Evolutionary conservation across 306 rosid species (phyloP).

Genomic region (Acacia confusa): DNA sequence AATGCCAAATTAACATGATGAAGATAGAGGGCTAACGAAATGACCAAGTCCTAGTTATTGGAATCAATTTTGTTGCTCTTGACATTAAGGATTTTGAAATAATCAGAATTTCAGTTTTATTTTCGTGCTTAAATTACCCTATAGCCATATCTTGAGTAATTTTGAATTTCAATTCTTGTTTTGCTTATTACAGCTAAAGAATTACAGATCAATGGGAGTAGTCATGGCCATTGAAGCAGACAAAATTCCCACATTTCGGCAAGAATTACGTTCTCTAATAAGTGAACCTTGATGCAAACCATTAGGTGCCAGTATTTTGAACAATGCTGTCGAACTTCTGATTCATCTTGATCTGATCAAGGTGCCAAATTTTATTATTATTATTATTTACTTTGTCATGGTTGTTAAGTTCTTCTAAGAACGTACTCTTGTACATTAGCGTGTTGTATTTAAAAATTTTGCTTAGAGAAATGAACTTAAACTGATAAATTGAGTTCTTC

Average conservation of each 20-base stretch:
- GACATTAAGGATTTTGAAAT: neutral
- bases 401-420: neutral
- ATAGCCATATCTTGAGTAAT: slow-evolving; percentile 11
- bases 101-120: neutral
- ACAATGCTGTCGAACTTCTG: neutral
- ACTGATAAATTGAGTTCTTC: neutral
- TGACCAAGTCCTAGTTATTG: neutral
- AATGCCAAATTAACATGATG: neutral
- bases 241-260: slow-evolving; percentile 57
- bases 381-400: neutral
- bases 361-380: slow-evolving; percentile 7
- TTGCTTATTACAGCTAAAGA: slow-evolving; percentile 51
- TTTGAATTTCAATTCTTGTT: slow-evolving; percentile 23
- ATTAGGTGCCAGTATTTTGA: slow-evolving; percentile 21
- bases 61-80: slow-evolving; percentile 1
- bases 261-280: slow-evolving; percentile 54
- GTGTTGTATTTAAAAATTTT: neutral
- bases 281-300: slow-evolving; percentile 37
- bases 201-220: slow-evolving; percentile 55
- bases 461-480: neutral
- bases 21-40: neutral
- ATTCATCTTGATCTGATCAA: neutral
- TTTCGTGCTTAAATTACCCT: slow-evolving; percentile 23
- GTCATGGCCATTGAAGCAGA: slow-evolving; percentile 65
- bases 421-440: neutral